These are phyloP conservation scores for Aspergillus carlsbadensis DNA, from an alignment of 495 filamentous ascomycete genomes.

Conservation along the genomic window DNA sequence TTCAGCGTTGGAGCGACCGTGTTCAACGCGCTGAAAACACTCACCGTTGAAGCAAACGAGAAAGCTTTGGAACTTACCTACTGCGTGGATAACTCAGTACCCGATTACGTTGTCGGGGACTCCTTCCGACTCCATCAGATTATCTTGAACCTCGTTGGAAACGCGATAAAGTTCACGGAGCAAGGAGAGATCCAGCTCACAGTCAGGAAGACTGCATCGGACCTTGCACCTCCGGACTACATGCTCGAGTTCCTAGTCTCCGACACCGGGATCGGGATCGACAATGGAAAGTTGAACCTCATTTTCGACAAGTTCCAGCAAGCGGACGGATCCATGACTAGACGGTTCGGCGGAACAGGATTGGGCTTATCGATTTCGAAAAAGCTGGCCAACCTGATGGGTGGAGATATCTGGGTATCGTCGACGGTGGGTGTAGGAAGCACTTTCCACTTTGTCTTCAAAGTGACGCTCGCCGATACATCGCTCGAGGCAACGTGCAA, in stretches of 20 bases:
- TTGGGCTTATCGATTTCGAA: conserved; percentile 96
- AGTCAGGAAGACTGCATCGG: conserved; percentile 70
- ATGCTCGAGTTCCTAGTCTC: conserved; percentile 95
- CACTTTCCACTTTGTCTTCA: conserved; percentile 96
- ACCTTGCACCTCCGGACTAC: conserved; percentile 73
- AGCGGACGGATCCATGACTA: conserved; percentile 94
- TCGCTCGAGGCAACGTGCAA: conserved; percentile 78
- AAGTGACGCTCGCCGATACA: conserved; percentile 80
- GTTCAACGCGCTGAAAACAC: conserved; percentile 95
- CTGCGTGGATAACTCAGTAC: conserved; percentile 88
- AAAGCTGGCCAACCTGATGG: conserved; percentile 93
- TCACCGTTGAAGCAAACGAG: conserved; percentile 95
- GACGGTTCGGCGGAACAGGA: conserved; percentile 95
- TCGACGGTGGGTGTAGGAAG: conserved; percentile 91
- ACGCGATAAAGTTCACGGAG: conserved; percentile 92
- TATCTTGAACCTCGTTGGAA: conserved; percentile 63
- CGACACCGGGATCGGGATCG: conserved; percentile 97
- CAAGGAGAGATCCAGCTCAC: conserved; percentile 94
- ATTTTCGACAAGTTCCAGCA: conserved; percentile 99
- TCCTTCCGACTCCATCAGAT: conserved; percentile 97
- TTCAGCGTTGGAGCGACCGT: conserved; percentile 94
- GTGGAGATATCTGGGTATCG: conserved; percentile 95
- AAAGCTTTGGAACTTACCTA: conserved; percentile 93
- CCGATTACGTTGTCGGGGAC: conserved; percentile 95
- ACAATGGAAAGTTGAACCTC: conserved; percentile 90